Conservation (phyloP, 1,139 yeast species). For the Entelexis paramagnoliae region DNA sequence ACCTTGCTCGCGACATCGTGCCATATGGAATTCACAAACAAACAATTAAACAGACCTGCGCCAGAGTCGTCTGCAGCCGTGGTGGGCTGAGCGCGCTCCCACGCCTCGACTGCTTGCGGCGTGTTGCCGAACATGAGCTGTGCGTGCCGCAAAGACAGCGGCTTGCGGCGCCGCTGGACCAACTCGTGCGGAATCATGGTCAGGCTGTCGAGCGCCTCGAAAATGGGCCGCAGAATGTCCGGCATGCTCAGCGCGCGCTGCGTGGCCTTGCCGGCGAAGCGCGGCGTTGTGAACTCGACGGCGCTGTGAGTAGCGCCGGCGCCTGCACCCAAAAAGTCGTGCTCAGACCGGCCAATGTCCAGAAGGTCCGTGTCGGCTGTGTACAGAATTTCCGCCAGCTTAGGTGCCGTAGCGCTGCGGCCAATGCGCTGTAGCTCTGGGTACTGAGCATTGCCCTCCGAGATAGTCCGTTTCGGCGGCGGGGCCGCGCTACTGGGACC, state of each 20-base stretch:
- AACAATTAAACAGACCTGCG: constrained; percentile 45
- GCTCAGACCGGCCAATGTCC: constrained; percentile 5
- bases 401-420: constrained; percentile 18
- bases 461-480: constrained; percentile 1
- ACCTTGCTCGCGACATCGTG: constrained; percentile 45
- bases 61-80: constrained; percentile 17
- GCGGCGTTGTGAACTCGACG: neutral
- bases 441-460: constrained; percentile 6
- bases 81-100: constrained; percentile 31
- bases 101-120: constrained; percentile 41
- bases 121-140: constrained; percentile 47
- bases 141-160: constrained; percentile 57
- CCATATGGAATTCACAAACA: constrained; percentile 62
- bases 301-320: neutral
- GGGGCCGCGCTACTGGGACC: neutral
- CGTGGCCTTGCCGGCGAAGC: constrained; percentile 8
- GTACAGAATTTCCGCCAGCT: constrained; percentile 3
- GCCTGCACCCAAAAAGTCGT: neutral
- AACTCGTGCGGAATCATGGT: constrained; percentile 49
- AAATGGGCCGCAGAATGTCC: constrained; percentile 56
- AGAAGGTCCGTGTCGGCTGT: constrained; percentile 14
- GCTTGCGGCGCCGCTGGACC: constrained; percentile 52
- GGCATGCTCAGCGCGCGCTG: constrained; percentile 61
- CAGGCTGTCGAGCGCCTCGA: constrained; percentile 47
- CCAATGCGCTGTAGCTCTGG: constrained; percentile 6